phyloP scores from a whole-genome alignment of 2,329 filamentous ascomycete genomes.

The Diplocarpon mali region DNA sequence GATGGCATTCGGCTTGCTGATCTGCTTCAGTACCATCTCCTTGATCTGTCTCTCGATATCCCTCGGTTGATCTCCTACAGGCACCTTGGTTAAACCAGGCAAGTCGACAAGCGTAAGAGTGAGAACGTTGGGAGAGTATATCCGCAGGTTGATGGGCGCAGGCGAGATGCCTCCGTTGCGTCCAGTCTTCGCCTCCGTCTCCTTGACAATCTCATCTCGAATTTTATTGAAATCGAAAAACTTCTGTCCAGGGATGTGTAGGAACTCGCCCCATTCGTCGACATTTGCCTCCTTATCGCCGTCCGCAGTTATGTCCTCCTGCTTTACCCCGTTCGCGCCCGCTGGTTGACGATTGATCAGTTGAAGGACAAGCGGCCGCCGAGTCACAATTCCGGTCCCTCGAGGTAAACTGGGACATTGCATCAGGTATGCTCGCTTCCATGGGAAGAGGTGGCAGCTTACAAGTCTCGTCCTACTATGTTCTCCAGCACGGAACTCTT shows the following conservation, averaged over 20 bases:
- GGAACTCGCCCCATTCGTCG: constrained; percentile 98
- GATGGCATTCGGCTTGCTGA: constrained; percentile 96
- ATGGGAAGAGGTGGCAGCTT: constrained; percentile 31
- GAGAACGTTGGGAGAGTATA: constrained; percentile 96
- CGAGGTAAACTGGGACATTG: constrained; percentile 64
- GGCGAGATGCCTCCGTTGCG: constrained; percentile 94
- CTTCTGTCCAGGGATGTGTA: constrained; percentile 95
- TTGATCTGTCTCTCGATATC: constrained; percentile 95
- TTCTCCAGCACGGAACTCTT: constrained; percentile 99
- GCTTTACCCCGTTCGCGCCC: constrained; percentile 62
- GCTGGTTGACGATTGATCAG: constrained; percentile 79
- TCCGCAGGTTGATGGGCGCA: constrained; percentile 91
- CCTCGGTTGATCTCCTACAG: constrained; percentile 88
- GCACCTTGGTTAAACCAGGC: constrained; percentile 91
- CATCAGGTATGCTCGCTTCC: constrained; percentile 14
- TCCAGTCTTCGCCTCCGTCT: constrained; percentile 94
- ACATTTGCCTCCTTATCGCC: constrained; percentile 80
- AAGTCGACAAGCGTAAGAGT: constrained; percentile 94
- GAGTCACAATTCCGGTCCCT: constrained; percentile 94
- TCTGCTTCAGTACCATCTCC: constrained; percentile 98
- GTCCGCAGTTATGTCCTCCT: constrained; percentile 50
- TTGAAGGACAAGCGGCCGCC: constrained; percentile 90
- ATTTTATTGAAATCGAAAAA: constrained; percentile 98
- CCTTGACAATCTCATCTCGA: constrained; percentile 89
- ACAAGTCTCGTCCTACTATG: constrained; percentile 98